Evolutionary conservation across 352 stramenopile species (phyloP), one percentile per base, ranked within the genome.

Genomic region (Globisporangium abappressorium): DNA sequence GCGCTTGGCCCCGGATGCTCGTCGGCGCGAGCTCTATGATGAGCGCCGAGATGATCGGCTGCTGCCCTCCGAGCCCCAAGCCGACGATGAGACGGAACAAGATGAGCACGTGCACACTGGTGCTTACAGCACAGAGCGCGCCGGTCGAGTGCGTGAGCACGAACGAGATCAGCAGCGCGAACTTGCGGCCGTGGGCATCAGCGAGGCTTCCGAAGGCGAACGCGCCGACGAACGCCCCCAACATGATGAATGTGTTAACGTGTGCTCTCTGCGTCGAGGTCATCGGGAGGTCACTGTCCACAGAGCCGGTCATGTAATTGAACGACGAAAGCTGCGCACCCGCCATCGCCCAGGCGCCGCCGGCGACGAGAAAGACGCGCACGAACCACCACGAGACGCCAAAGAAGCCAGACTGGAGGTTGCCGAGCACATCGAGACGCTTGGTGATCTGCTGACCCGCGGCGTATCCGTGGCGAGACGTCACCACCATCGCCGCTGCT

Each of bases 11-110:
- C 53, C 84, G 69, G 14, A 71, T 79, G 24, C 71, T 76, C 30
- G 80, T 83, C 0, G 84, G 82, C n/a, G 76, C 73, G 54, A 89
- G 81, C 62, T 92, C 84, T 5, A 85, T 55, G 22, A 84, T 71
- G 46, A 89, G 65, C 30, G 78, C 80, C 5, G 66, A 70, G 2
- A 88, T 60, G 12, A 89, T 57, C 5, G 79, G 62, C 55, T 87
- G 62, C 62, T 89, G 73, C 0, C 77, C 84, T 38, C 84, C 84
- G 59, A 91, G 73, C 0, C 80, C 80, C n/a, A 84, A 22, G 0
- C 80, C 77, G 0, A 74, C 61, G 46, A 87, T 49, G 43, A 76
- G 65, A 18, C 84, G 72, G 14, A 85, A 62, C 30, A 69, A 51
- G 54, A 80, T 56, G 51, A 89, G 73, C 20, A 66, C 71, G 43